These are phyloP conservation scores for Beauveria sp. DNA, from an alignment of 2,329 filamentous ascomycete genomes.

Conservation along the genomic window DNA sequence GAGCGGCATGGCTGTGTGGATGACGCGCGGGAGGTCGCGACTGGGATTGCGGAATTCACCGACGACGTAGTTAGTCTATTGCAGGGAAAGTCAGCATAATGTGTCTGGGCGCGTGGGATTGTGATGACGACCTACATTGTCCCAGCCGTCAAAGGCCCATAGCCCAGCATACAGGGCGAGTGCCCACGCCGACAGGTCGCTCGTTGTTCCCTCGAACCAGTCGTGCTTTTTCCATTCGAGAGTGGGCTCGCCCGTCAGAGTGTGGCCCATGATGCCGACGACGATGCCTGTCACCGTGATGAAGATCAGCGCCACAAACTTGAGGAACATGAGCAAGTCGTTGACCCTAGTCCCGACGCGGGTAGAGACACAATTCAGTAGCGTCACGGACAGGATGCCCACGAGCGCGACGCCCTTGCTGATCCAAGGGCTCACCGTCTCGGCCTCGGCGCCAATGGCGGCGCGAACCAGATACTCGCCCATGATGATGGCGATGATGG, in stretches of 20 bases:
- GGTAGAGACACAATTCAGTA: conserved; percentile 87
- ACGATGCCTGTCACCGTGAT: conserved; percentile 85
- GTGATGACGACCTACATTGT: conserved; percentile 63
- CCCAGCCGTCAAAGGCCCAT: conserved; percentile 98
- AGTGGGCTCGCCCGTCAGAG: conserved; percentile 66
- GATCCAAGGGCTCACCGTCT: conserved; percentile 75
- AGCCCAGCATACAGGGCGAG: conserved; percentile 91
- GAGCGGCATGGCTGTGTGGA: conserved; percentile 92
- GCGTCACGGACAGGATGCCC: conserved; percentile 68
- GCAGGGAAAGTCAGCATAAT: conserved; percentile 11
- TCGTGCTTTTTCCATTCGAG: conserved; percentile 77
- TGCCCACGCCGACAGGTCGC: conserved; percentile 77
- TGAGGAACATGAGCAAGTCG: conserved; percentile 93
- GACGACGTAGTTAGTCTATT: conserved; percentile 89
- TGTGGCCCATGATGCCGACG: conserved; percentile 78
- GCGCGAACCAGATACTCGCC: conserved; percentile 94
- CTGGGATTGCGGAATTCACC: conserved; percentile 91
- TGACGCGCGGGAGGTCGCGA: conserved; percentile 85
- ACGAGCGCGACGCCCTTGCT: conserved; percentile 79
- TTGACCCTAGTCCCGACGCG: conserved; percentile 79
- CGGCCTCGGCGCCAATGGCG: conserved; percentile 76
- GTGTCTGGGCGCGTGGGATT: not conserved
- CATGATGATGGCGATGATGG: conserved; percentile 96
- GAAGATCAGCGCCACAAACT: conserved; percentile 81
- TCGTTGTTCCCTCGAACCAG: conserved; percentile 85